Conservation (phyloP, 306 rosid genomes). For the Fagus sylvatica region DNA sequence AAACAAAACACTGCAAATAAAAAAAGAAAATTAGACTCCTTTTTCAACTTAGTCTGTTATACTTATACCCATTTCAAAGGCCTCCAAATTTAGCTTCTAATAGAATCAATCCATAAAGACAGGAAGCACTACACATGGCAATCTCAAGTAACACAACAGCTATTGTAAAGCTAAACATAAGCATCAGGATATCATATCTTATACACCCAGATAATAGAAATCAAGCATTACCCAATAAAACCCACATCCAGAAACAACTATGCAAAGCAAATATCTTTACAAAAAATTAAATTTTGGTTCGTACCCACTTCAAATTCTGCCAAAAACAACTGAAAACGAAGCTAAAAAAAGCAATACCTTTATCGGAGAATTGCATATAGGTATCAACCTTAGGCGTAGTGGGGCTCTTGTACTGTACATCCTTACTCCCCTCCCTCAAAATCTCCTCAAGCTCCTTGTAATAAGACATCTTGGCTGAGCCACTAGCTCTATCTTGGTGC, state of each 20-base stretch:
- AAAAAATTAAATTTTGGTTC: neutral
- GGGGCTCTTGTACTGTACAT: conserved; percentile 54
- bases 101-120: neutral
- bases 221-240: neutral
- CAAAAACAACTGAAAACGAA: neutral
- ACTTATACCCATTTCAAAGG: neutral
- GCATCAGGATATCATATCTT: neutral
- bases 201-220: neutral
- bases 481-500: conserved; percentile 72
- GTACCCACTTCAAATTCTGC: neutral
- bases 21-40: neutral
- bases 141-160: neutral
- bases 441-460: conserved; percentile 92
- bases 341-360: conserved; percentile 41
- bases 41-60: neutral
- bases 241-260: neutral
- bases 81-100: neutral
- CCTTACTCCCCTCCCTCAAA: conserved; percentile 65
- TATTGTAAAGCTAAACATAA: neutral
- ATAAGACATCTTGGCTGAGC: conserved; percentile 84
- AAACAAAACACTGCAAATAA: neutral
- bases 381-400: conserved; percentile 75
- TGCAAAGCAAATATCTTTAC: neutral
- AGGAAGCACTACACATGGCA: neutral
- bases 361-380: conserved; percentile 77